Percentiles rank a stretch among this genome's conserved stretches.
phyloP scores from a whole-genome alignment of 2,329 filamentous ascomycete species.

The Zasmidium angulare region DNA sequence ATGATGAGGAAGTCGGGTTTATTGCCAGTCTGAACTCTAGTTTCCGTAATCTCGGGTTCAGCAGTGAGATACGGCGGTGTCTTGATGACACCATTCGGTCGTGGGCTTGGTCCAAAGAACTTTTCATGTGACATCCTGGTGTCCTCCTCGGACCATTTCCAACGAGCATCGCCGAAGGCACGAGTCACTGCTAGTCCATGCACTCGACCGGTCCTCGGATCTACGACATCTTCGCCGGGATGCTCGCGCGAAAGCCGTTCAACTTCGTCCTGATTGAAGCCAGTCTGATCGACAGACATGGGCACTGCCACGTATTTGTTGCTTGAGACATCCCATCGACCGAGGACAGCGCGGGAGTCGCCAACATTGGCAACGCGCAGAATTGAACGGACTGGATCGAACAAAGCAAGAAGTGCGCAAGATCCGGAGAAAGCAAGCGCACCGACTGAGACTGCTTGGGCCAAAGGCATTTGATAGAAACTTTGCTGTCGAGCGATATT shows the following conservation, averaged over 20 bases:
- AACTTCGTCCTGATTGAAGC: conserved; percentile 60
- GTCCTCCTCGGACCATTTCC: conserved; percentile 63
- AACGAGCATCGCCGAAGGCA: conserved; percentile 67
- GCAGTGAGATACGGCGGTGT: conserved; percentile 69
- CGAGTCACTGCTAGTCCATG: conserved; percentile 63
- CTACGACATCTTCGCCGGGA: conserved; percentile 63
- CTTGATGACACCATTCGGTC: conserved; percentile 42
- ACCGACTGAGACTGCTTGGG: conserved; percentile 28
- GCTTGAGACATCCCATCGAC: conserved; percentile 45
- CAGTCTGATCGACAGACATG: conserved; percentile 66
- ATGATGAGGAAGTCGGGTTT: conserved; percentile 62
- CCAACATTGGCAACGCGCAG: conserved; percentile 66
- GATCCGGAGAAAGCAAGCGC: conserved; percentile 54
- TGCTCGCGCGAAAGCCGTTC: conserved; percentile 57
- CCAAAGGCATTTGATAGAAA: conserved; percentile 8
- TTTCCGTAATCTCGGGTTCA: conserved; percentile 63
- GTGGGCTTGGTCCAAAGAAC: conserved; percentile 52
- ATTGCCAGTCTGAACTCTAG: conserved; percentile 46
- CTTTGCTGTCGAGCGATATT: no score
- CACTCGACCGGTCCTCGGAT: conserved; percentile 56
- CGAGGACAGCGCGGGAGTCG: conserved; percentile 67
- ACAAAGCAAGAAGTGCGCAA: conserved; percentile 64
- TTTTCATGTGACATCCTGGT: conserved; percentile 46
- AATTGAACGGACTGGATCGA: conserved; percentile 54
- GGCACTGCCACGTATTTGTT: conserved; percentile 53